Evolutionary conservation across 2,329 filamentous ascomycete species (phyloP), one percentile per base, ranked within the genome.

Genomic region (Microsporum audouinii): DNA sequence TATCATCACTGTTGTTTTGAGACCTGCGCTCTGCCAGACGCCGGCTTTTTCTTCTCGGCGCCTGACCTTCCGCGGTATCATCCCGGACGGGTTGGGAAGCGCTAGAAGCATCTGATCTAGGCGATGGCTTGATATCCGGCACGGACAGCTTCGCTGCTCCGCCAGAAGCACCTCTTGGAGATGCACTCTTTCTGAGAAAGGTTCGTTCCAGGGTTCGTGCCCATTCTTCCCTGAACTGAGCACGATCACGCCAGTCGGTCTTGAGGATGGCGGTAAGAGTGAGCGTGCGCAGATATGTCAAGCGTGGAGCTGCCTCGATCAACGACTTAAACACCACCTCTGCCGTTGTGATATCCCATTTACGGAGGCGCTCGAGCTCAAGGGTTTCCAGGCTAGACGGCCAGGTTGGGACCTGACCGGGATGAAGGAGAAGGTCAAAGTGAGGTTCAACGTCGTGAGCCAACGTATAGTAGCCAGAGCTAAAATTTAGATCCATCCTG

Each of bases 291-390:
- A 97, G 80, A 62, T 84, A 76, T 0, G 80, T 82, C 27, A 97
- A 72, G 2, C 80, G 73, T 0, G 80, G 76, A 0, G 91, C 89
- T 57, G 83, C 84, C 62, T 91, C 81, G 27, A 92, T 81, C 1
- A 97, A 78, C 14, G 89, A 94, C 45, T 83, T 80, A 66, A 96
- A 88, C 67, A 96, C 89, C 61, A 84, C 84, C 66, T 88, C 84
- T 0, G 90, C 90, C 0, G 85, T 83, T 38, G 82, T 79, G 0
- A 83, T 79, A 10, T 81, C 80, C 85, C 88, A 91, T 65, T 89
- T 87, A 39, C 89, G 84, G 63, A 96, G 80, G 63, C 94, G 85
- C 47, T 87, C 81, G 61, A 96, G 79, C 69, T 92, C 87, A 53
- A 97, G 79, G 2, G 80, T 78, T 59, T 85, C 84, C 1, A 97